Evolutionary conservation across 345 rosid species (phyloP), one percentile per base, ranked within the genome.

Genomic region (Noccaea bulbosa): DNA sequence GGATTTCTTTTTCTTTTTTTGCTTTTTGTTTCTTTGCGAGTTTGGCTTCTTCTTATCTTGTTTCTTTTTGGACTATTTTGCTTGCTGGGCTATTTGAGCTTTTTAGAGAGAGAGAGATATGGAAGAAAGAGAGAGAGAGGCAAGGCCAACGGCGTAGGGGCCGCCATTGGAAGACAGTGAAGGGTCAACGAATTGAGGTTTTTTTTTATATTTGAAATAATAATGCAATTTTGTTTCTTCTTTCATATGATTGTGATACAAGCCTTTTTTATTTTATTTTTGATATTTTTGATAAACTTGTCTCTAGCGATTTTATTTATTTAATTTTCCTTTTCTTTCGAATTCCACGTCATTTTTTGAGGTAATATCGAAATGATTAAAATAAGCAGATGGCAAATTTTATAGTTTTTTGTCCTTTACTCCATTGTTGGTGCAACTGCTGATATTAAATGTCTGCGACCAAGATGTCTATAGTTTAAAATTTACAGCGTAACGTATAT

Each of bases 61-160:
- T 83, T 74, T 76, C 67, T 45, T 81, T 81, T 74, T 83, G 85
- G 83, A 71, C 45, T 74, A 67, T 45, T 67, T 64, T 69, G 49
- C 80, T 81, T 71, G 72, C 64, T 68, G 55, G 70, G 34, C 69
- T 76, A 74, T 61, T 70, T 70, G 82, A 78, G 79, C 80, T 74
- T 86, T 62, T 83, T 80, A 58, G 57, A 66, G 65, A 68, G 54
- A 49, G 62, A 57, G 24, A 35, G n/a, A 41, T 44, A 38, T 38
- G 37, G 7, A 11, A 39, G 56, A 62, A 45, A 47, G 35, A 50
- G 59, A 68, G 63, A 62, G 67, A 72, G 62, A 48, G 80, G 83
- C 92, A 80, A 81, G 81, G 73, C 89, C 98, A 86, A 73, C 91
- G 97, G 84, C 98, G 97, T 82, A 84, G 96, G 98, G 97, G 89